Percentiles rank a stretch among this genome's conserved stretches.
Conservation (phyloP, 116 monocot species). For the Iris pallida region DNA sequence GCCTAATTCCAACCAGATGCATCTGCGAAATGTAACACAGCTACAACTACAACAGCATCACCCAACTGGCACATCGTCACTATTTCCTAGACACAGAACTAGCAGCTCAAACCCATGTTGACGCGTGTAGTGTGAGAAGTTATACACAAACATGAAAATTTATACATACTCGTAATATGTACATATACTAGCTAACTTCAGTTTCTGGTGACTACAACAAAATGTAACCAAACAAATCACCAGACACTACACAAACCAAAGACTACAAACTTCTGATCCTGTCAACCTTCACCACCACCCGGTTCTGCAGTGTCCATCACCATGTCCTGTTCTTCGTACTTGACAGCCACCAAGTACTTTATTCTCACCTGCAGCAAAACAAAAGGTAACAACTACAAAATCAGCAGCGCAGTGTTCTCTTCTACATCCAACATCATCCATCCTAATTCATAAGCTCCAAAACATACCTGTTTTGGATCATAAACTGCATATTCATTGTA, state of each 20-base stretch:
- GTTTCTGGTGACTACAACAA: not conserved
- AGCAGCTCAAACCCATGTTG: too few species aligned
- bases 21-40: too few species aligned
- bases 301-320: constrained; percentile 19
- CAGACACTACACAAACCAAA: not conserved
- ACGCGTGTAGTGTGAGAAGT: too few species aligned
- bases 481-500: constrained; percentile 71
- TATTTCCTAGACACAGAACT: too few species aligned
- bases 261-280: not conserved
- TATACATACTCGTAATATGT: not conserved
- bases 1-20: too few species aligned
- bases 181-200: not conserved
- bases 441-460: not conserved
- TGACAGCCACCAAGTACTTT: constrained; percentile 41
- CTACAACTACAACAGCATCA: too few species aligned
- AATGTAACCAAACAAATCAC: not conserved
- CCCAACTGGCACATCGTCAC: too few species aligned
- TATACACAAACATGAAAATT: too few species aligned
- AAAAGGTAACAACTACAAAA: too few species aligned
- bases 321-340: constrained; percentile 41
- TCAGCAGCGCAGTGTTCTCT: too few species aligned
- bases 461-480: constrained; percentile 55
- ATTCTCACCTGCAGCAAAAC: constrained; percentile 39
- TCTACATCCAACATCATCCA: not conserved
- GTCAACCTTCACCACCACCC: not conserved